These are phyloP conservation scores for Stipa capillata DNA, from an alignment of 176 grass and related monocot species.

Conservation along the genomic window DNA sequence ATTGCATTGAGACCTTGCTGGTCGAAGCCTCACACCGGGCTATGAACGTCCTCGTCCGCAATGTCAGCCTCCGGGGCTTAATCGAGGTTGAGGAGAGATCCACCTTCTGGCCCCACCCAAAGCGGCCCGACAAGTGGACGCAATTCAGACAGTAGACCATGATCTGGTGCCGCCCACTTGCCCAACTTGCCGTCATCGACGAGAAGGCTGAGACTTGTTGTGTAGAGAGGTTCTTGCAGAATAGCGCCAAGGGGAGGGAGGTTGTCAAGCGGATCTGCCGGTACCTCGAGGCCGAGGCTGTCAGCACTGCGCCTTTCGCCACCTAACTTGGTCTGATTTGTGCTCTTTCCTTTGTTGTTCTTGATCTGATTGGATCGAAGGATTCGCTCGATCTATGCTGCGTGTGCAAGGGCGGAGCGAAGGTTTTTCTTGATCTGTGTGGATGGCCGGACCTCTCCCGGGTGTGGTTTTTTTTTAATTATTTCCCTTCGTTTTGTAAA, in stretches of 20 bases:
- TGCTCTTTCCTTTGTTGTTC: not conserved
- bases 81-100: slow-evolving; percentile 83
- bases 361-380: slow-evolving; percentile 37
- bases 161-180: slow-evolving; percentile 75
- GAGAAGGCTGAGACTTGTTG: slow-evolving; percentile 82
- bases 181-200: slow-evolving; percentile 65
- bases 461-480: not conserved
- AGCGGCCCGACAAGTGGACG: slow-evolving; percentile 73
- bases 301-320: slow-evolving; percentile 14
- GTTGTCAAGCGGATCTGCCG: slow-evolving; percentile 90
- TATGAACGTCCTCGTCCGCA: slow-evolving; percentile 80
- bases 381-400: slow-evolving; percentile 34
- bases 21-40: slow-evolving; percentile 53
- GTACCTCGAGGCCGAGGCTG: slow-evolving; percentile 66
- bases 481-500: slow-evolving; percentile 18
- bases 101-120: slow-evolving; percentile 64
- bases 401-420: slow-evolving; percentile 17
- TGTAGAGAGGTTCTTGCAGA: slow-evolving; percentile 78
- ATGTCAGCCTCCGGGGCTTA: slow-evolving; percentile 63
- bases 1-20: slow-evolving; percentile 79
- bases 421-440: slow-evolving; percentile 25
- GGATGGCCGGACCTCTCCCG: not conserved
- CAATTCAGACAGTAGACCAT: slow-evolving; percentile 79
- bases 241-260: slow-evolving; percentile 77
- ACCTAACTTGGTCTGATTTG: slow-evolving; percentile 19